These are phyloP conservation scores for Kuraishia hungarica DNA, from an alignment of 805 yeast genomes.

Conservation along the genomic window DNA sequence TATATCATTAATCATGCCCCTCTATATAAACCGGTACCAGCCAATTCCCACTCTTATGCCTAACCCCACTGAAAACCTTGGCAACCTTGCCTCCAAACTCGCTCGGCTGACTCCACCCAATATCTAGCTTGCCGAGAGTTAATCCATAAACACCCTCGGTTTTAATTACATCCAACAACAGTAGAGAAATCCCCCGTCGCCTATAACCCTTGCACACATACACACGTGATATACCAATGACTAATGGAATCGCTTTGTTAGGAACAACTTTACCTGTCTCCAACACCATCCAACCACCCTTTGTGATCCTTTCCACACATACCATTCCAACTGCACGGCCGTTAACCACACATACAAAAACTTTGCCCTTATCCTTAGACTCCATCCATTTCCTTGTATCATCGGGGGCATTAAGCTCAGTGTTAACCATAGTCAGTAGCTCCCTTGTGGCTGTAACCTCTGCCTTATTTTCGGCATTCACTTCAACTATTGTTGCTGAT, in stretches of 20 bases:
- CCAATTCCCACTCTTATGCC: constrained; percentile 41
- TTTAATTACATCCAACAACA: constrained; percentile 34
- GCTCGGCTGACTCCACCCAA: constrained; percentile 73
- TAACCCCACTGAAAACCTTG: constrained; percentile 41
- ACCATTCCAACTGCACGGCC: constrained; percentile 47
- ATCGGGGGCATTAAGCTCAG: constrained; percentile 49
- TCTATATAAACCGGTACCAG: constrained; percentile 42
- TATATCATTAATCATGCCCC: not conserved
- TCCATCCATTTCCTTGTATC: constrained; percentile 14
- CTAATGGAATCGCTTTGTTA: constrained; percentile 26
- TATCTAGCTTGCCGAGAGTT: constrained; percentile 27
- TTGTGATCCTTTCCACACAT: constrained; percentile 37
- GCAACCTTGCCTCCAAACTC: constrained; percentile 57
- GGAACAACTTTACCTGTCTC: constrained; percentile 44
- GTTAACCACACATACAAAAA: constrained; percentile 39
- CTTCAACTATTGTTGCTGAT: constrained; percentile 20
- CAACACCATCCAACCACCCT: constrained; percentile 53
- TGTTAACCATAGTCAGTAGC: constrained; percentile 45
- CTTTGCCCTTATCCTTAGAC: constrained; percentile 26
- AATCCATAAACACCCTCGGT: constrained; percentile 41
- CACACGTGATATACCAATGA: constrained; percentile 42
- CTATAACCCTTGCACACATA: constrained; percentile 38
- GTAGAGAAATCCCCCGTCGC: constrained; percentile 39
- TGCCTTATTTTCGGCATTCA: constrained; percentile 19
- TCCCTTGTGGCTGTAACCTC: constrained; percentile 28